Evolutionary conservation across 2,329 filamentous ascomycete genomes (phyloP), one percentile per base, ranked within the genome.

Genomic region (Fusarium algeriense): DNA sequence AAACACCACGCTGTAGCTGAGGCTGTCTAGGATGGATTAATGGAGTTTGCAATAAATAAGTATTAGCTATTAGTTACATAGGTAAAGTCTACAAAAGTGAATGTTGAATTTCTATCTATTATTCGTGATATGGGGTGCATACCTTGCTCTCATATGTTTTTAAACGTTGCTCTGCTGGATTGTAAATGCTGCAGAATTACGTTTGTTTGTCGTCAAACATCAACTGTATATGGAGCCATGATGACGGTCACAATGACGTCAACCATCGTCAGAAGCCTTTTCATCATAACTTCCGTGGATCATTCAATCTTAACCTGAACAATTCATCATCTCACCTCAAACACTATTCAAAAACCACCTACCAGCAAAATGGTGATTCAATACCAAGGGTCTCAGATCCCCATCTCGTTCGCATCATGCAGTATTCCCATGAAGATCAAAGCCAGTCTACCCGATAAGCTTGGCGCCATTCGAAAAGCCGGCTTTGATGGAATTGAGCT

Each of bases 401-500:
- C 63, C 28, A 61, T 67, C 15, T 73, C 85, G 60, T 88, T 88
- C 69, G 88, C 88, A 46, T 85, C 85, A 62, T 88, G 86, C 78
- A 90, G 87, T 11, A 85, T 90, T 28, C 85, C 85, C 46, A 81
- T 81, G 67, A 79, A 78, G 67, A 65, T 65, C 26, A 77, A 77
- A 55, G 85, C 87, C 64, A 88, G 85, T 3, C 84, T 92, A 2
- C 87, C 87, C 41, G 82, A 87, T 45, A 91, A 90, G 70, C 83
- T 92, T 14, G 80, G 86, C 45, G 89, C 89, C 44, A 89, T 94
- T 71, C 83, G 89, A n/a, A 81, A 83, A 2, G 89, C 88, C 3
- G 90, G 90, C 5, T 93, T 94, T 78, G 81, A 85, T 14, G 91
- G 86, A 17, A 90, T 95, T 64, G 93, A 95, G 79, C 87, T 95